Conservation (phyloP, 768 basidiomycete genomes). For the Xerocomus potaroensis region DNA sequence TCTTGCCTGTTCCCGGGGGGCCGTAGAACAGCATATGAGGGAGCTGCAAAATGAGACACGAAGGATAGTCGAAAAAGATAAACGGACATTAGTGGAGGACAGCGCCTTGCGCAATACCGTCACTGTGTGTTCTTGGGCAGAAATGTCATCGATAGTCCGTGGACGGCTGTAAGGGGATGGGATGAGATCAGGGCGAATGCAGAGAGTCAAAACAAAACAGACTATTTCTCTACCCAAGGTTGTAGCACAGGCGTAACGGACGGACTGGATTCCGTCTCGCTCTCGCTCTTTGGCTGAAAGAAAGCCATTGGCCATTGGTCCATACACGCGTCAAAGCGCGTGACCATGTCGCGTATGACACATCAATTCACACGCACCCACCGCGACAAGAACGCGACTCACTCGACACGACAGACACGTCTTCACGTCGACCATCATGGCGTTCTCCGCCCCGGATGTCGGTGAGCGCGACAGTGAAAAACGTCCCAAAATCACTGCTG, state of each 20-base stretch:
- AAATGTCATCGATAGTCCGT: slow-evolving; percentile 96
- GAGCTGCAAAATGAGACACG: slow-evolving; percentile 50
- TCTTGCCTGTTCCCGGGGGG: slow-evolving; percentile 98
- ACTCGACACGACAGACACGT: slow-evolving; percentile 15
- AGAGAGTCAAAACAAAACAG: slow-evolving; percentile 27
- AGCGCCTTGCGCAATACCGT: slow-evolving; percentile 88
- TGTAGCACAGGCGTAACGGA: slow-evolving; percentile 56
- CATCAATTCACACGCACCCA: slow-evolving; percentile 30
- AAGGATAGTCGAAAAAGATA: not conserved
- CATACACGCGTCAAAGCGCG: slow-evolving; percentile 45
- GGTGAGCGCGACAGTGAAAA: slow-evolving; percentile 14
- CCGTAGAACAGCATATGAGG: slow-evolving; percentile 99
- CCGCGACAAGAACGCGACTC: slow-evolving; percentile 17
- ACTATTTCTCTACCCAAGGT: slow-evolving; percentile 99
- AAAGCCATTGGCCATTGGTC: slow-evolving; percentile 54
- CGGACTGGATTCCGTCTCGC: slow-evolving; percentile 40
- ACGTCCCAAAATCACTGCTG: slow-evolving; percentile 4
- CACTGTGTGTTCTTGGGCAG: slow-evolving; percentile 95
- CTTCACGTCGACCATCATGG: slow-evolving; percentile 22
- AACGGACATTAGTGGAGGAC: slow-evolving; percentile 81
- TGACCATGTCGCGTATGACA: slow-evolving; percentile 37
- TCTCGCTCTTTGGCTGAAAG: slow-evolving; percentile 49
- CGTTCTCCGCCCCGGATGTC: slow-evolving; percentile 6
- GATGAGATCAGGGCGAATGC: not conserved
- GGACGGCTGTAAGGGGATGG: slow-evolving; percentile 62